phyloP scores from a whole-genome alignment of 2,329 filamentous ascomycete genomes.

The Aspergillus felis region DNA sequence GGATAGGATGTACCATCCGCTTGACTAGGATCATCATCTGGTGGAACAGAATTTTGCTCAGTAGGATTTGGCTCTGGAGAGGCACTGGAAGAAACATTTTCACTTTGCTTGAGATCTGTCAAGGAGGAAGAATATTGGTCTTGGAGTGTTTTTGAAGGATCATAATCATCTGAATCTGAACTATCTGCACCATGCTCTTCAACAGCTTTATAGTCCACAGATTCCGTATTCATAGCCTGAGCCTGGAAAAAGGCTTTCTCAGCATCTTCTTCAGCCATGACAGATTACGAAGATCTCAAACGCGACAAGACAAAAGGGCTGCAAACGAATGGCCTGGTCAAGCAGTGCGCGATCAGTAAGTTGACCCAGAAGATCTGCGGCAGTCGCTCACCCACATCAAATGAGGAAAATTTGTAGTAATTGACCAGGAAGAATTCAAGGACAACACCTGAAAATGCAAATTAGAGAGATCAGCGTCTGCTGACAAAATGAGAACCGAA shows the following conservation, averaged over 20 bases:
- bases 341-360: constrained; percentile 3
- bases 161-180: constrained; percentile 54
- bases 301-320: constrained; percentile 6
- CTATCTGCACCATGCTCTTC: constrained; percentile 54
- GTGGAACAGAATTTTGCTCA: constrained; percentile 18
- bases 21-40: constrained; percentile 27
- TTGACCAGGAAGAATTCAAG: neutral
- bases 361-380: neutral
- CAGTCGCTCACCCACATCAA: neutral
- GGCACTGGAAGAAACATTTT: constrained; percentile 25
- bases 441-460: neutral
- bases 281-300: constrained; percentile 11
- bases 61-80: constrained; percentile 20
- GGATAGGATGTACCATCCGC: constrained; percentile 24
- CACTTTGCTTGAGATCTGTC: constrained; percentile 28
- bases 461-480: neutral
- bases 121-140: constrained; percentile 36
- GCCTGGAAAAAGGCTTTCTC: constrained; percentile 52
- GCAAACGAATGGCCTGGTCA: neutral
- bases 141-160: constrained; percentile 48
- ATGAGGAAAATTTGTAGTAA: neutral
- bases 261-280: constrained; percentile 52
- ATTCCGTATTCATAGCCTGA: constrained; percentile 43
- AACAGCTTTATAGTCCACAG: constrained; percentile 37
- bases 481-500: neutral